Conservation (phyloP, 1,284 basidiomycete genomes). For the Xerocomus tenax region DNA sequence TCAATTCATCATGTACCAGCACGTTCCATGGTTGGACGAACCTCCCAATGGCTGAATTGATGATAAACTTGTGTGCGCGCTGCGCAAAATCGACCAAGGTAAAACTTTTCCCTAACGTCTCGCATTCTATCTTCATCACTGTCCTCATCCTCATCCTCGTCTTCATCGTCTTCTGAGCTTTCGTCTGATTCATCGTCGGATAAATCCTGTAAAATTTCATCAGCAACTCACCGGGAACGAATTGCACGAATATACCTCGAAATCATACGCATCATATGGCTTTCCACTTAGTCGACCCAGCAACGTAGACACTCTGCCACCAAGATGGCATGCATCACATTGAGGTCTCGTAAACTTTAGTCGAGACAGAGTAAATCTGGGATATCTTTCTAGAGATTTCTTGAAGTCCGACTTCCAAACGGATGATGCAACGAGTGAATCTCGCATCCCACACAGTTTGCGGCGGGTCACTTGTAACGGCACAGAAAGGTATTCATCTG, state of each 20-base stretch:
- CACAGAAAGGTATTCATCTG: conserved; percentile 65
- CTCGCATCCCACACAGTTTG: conserved; percentile 57
- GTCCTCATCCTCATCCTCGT: conserved; percentile 20
- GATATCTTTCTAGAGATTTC: conserved; percentile 54
- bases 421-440: conserved; percentile 69
- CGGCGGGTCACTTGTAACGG: conserved; percentile 55
- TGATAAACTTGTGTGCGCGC: conserved; percentile 63
- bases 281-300: conserved; percentile 49
- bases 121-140: conserved; percentile 30
- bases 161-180: conserved; percentile 8
- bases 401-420: conserved; percentile 70
- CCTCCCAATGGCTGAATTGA: conserved; percentile 79
- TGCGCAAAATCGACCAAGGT: conserved; percentile 71
- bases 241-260: conserved; percentile 35
- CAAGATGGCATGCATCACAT: conserved; percentile 75
- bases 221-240: background rate
- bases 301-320: conserved; percentile 56
- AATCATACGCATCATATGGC: conserved; percentile 54
- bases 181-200: conserved; percentile 19
- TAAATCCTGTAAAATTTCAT: conserved; percentile 10
- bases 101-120: conserved; percentile 29
- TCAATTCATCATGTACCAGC: conserved; percentile 1
- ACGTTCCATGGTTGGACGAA: conserved; percentile 29
- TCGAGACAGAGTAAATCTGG: conserved; percentile 45
- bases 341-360: conserved; percentile 51